Evolutionary conservation across 768 basidiomycete species (phyloP).

Genomic region (Thelephora ganbajun): DNA sequence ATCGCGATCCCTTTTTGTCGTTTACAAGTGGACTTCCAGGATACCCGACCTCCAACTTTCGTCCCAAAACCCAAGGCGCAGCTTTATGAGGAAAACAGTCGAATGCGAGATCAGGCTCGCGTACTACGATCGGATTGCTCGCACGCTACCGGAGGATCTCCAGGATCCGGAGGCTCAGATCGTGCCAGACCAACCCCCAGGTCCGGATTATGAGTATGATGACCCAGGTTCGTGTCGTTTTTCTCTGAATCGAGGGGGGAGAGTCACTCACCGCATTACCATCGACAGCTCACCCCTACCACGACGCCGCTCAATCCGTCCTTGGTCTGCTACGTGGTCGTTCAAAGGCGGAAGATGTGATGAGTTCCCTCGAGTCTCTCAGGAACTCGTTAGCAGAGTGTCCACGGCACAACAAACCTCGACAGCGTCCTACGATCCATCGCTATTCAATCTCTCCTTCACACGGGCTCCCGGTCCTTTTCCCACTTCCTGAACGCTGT

Average conservation of each 20-base stretch:
- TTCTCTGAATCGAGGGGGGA: neutral
- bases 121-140: constrained; percentile 88
- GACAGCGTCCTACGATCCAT: constrained; percentile 62
- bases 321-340: constrained; percentile 70
- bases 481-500: constrained; percentile 96
- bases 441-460: constrained; percentile 74
- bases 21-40: constrained; percentile 30
- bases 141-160: constrained; percentile 78
- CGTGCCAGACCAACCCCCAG: constrained; percentile 60
- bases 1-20: constrained; percentile 1
- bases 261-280: no score
- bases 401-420: constrained; percentile 47
- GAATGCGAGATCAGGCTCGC: constrained; percentile 86
- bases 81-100: constrained; percentile 75
- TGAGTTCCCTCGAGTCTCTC: constrained; percentile 56
- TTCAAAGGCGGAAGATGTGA: constrained; percentile 68
- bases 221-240: constrained; percentile 41
- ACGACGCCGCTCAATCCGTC: constrained; percentile 67
- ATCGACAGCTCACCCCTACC: constrained; percentile 52
- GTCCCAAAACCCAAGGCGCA: constrained; percentile 70
- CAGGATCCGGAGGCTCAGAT: constrained; percentile 46
- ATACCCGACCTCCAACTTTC: constrained; percentile 67
- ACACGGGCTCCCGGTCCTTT: constrained; percentile 90
- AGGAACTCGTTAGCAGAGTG: constrained; percentile 50
- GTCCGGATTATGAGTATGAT: constrained; percentile 74